Evolutionary conservation across 2,329 filamentous ascomycete genomes (phyloP), one percentile per base, ranked within the genome.

Genomic region (Sclerotinia nivalis): DNA sequence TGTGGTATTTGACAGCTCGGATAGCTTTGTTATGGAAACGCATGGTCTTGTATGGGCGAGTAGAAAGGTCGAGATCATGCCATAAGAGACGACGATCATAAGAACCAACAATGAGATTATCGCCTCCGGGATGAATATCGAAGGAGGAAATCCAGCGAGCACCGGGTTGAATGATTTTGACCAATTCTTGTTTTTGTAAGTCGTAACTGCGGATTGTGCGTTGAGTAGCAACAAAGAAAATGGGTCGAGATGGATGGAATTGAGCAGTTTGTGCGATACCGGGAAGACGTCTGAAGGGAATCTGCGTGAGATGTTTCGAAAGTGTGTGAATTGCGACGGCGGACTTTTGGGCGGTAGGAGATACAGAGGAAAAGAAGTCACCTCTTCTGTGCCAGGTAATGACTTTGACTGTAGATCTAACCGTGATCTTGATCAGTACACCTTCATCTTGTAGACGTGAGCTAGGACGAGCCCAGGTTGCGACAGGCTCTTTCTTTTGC

Each of bases 201-300:
- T 99, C 96, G 82, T 99, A 99, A 77, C 92, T 92, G 69, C 96
- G 91, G 77, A 99, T 94, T 70, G 91, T 91, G 76, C 95, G 92
- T 80, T 97, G 93, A 15, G 96, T 98, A 4, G 96, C 96, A 69
- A 99, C 93, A 78, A 98, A 98, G 83, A 99, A 94, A 64, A 97
- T 88, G 0, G 96, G 94, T 74, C 93, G 91, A 54, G 90, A 92
- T 2, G 96, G 96, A 80, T 99, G 96, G 86, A 99, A 99, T 75
- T 94, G 93, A 6, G 93, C 94, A 1, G 91, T 91, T 81, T 98
- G 95, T 1, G 94, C 86, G 69, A 92, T 85, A 61, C 91, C 93
- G 61, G 93, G 89, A 81, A 75, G 83, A 70, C 87, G 86, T 71
- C 93, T 91, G 88, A 99, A 98, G 37, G 96, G 96, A 73, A 96